Base-by-base conservation (phyloP, 257 asterid genomes). In the Nicotiana tabacum region DNA sequence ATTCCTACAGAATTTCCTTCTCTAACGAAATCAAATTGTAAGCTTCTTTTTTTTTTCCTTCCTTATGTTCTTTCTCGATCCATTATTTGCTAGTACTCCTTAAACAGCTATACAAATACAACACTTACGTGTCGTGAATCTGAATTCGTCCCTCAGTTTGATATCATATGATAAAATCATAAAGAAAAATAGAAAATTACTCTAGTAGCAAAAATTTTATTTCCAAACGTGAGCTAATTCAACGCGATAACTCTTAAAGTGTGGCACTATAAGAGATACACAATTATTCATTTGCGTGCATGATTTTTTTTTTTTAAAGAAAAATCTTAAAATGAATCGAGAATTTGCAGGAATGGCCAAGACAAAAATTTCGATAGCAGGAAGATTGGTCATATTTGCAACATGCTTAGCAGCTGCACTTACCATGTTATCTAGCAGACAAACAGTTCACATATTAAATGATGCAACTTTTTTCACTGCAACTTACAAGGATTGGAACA, bases 331-430 rank as follows among this genome's bases (percentile, higher is more conserved):
- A 16, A 60, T 17, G 17, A 18, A 77, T 77, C 5, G 18, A 77
- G 2, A 51, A 17, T 2, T 30, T 18, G 10, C 18, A 66, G 18
- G 21, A 37, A 78, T 78, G 82, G 82, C 56, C 0, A 78, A 78
- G 82, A 78, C 70, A 61, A 61, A 57, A 61, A 3, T 61, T 43
- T 78, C 82, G 6, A 27, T 78, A 7, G 69, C 69, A 32, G 82
- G 33, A 10, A 78, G 82, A 58, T 10, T 33, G n/a, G 8, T 78
- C 16, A 61, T 61, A 68, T 57, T 61, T 61, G 82, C 35, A 6
- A 21, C 82, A 78, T 57, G 33, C 11, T 57, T 78, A 57, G 82
- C 82, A 57, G 82, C 70, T 37, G 70, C 82, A 18, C 68, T 78
- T 33, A 18, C 70, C 12, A 58, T 77, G 67, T 35, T 77, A 29